Evolutionary conservation across 768 basidiomycete species (phyloP).

Genomic region (Lactarius hatsudake): DNA sequence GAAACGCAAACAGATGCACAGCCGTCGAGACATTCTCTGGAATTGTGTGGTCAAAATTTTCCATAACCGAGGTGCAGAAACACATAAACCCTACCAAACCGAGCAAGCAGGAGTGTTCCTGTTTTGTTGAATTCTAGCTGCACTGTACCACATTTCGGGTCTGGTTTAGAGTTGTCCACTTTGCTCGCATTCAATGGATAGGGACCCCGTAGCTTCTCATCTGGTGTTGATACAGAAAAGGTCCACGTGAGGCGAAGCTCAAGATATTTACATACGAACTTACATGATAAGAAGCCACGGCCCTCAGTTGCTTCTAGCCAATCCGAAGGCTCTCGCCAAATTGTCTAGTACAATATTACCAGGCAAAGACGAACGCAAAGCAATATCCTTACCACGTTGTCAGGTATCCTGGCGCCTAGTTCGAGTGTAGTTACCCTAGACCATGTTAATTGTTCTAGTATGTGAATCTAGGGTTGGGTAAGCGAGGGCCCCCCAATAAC

Average conservation of each 20-base stretch:
- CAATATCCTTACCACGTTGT: constrained; percentile 48
- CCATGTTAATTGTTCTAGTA: constrained; percentile 78
- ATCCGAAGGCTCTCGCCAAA: constrained; percentile 83
- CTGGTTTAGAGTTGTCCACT: constrained; percentile 57
- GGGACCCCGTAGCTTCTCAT: constrained; percentile 60
- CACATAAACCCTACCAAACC: constrained; percentile 55
- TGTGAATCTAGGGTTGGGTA: constrained; percentile 51
- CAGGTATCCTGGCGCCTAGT: constrained; percentile 53
- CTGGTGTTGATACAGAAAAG: constrained; percentile 36
- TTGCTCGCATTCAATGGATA: constrained; percentile 50
- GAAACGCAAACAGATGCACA: constrained; percentile 72
- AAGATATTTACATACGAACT: constrained; percentile 23
- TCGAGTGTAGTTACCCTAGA: constrained; percentile 62
- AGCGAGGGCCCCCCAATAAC: not conserved
- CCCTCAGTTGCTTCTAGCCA: constrained; percentile 86
- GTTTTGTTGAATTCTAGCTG: constrained; percentile 82
- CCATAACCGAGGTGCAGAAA: not conserved
- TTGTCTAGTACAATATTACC: constrained; percentile 43
- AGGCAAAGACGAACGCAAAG: constrained; percentile 1
- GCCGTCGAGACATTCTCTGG: constrained; percentile 62
- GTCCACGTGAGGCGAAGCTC: not conserved
- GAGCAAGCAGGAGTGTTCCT: constrained; percentile 68
- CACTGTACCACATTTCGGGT: constrained; percentile 62
- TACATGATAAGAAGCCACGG: constrained; percentile 86
- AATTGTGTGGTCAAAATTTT: constrained; percentile 26